Evolutionary conservation across 2,329 filamentous ascomycete genomes (phyloP), one percentile per base, ranked within the genome.

Genomic region (Arachnopeziza araneosa): DNA sequence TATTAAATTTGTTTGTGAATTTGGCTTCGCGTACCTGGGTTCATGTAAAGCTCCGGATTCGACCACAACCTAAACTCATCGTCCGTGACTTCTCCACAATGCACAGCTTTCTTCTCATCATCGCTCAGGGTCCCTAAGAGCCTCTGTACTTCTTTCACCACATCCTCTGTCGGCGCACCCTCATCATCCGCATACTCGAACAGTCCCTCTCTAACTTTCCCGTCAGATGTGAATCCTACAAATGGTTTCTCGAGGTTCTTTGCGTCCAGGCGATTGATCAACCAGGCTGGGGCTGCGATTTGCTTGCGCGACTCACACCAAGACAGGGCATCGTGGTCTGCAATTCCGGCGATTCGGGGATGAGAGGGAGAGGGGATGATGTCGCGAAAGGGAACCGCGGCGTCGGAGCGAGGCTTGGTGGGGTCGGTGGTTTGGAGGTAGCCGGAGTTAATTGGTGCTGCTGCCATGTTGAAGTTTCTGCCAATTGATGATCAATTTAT

Each of bases 181-280:
- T 71, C 68, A 62, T 71, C 68, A 1, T 69, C 64, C 1, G 65
- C 65, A 64, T 66, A 69, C 22, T 62, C 49, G 56, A 69, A 69
- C 26, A 70, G 10, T 10, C 61, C 67, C 44, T 66, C 62, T 57
- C 60, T 68, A 30, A 68, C 64, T n/a, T 60, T 65, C 19, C 69
- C 70, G 61, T 71, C 69, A 3, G 63, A 63, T 50, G 70, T 71
- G 50, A 72, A 68, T 10, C 70, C 70, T 30, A 65, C 67, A 30
- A 68, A 72, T 22, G 69, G 69, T 26, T 63, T 62, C 56, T 71
- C 68, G n/a, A 71, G 49, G 54, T 70, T 70, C 62, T 67, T 69
- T 48, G 65, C 67, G 32, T 70, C 68, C 51, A 71, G 57, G 5
- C 68, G 63, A 56, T 69, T 67, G 56, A 71, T 71, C 61, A 71